These are phyloP conservation scores for Berberis vulgaris DNA, from an alignment of 164 flowering plant genomes.

Conservation along the genomic window DNA sequence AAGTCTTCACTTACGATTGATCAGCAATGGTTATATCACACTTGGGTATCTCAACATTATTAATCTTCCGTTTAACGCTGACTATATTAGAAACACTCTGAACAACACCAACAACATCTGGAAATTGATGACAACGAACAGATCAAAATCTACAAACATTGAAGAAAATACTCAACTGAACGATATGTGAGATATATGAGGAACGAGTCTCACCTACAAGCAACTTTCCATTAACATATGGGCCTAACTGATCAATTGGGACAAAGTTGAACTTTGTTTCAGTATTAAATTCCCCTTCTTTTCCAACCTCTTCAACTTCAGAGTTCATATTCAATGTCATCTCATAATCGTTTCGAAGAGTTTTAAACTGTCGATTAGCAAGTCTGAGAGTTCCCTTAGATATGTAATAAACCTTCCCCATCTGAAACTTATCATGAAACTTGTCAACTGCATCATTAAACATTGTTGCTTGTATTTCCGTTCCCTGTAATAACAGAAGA, in stretches of 20 bases:
- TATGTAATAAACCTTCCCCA: slow-evolving; percentile 88
- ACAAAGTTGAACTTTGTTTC: slow-evolving; percentile 72
- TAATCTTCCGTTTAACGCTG: slow-evolving; percentile 70
- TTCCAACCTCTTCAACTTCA: slow-evolving; percentile 75
- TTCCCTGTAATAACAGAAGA: slow-evolving; percentile 48
- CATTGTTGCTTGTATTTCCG: slow-evolving; percentile 98
- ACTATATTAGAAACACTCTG: slow-evolving; percentile 70
- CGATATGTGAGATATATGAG: not conserved
- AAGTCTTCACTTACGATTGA: slow-evolving; percentile 48
- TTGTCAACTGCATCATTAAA: slow-evolving; percentile 87
- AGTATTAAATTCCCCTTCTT: slow-evolving; percentile 60
- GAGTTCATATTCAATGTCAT: slow-evolving; percentile 88
- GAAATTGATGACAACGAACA: slow-evolving; percentile 1
- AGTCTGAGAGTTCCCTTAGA: slow-evolving; percentile 72
- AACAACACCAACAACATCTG: slow-evolving; percentile 91
- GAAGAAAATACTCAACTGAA: not conserved
- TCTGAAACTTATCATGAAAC: slow-evolving; percentile 59
- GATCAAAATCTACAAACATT: not conserved
- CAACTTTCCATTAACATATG: slow-evolving; percentile 66
- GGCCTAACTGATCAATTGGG: slow-evolving; percentile 71
- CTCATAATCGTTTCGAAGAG: slow-evolving; percentile 93
- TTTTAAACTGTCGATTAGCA: slow-evolving; percentile 86
- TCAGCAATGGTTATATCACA: slow-evolving; percentile 93
- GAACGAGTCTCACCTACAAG: slow-evolving; percentile 53
- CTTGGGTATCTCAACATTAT: slow-evolving; percentile 79